Percentiles rank a stretch among this genome's conserved stretches.
Evolutionary conservation across 805 yeast species (phyloP).

Genomic region (Saccharomycodes ludwigii): DNA sequence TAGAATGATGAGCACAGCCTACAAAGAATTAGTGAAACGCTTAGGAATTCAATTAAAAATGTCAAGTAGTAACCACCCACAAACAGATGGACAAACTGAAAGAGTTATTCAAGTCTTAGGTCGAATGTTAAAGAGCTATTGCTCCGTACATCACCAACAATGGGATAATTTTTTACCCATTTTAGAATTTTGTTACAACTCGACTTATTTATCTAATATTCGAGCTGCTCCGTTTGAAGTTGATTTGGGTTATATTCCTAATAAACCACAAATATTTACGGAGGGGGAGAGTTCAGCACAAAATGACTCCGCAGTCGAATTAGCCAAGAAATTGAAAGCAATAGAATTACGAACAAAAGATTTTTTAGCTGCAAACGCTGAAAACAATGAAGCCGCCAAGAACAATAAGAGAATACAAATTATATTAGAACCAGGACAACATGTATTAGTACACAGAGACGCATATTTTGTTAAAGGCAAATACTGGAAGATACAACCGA

Average conservation of each 20-base stretch:
- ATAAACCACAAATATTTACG: conserved; percentile 2
- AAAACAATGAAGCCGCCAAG: conserved; percentile 2
- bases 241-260: conserved; percentile 8
- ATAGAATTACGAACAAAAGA: conserved; percentile 1
- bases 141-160: neutral
- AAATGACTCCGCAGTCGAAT: neutral
- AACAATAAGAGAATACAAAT: conserved; percentile 1
- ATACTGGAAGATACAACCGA: conserved; percentile 3
- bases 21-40: conserved; percentile 2
- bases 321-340: conserved; percentile 2
- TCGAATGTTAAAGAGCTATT: conserved; percentile 1
- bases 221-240: conserved; percentile 6
- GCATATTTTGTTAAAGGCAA: conserved; percentile 3
- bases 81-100: conserved; percentile 7
- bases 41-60: conserved; percentile 4
- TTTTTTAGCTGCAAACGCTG: conserved; percentile 1
- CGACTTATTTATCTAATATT: conserved; percentile 1
- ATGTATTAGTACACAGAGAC: conserved; percentile 3
- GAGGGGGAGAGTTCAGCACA: neutral
- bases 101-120: conserved; percentile 2
- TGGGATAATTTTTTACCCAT: conserved; percentile 6
- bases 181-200: conserved; percentile 6
- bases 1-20: neutral
- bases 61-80: conserved; percentile 5
- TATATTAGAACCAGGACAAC: conserved; percentile 2